Base-by-base conservation (phyloP, 78 protist species). In the Dictyostelium capitatum region DNA sequence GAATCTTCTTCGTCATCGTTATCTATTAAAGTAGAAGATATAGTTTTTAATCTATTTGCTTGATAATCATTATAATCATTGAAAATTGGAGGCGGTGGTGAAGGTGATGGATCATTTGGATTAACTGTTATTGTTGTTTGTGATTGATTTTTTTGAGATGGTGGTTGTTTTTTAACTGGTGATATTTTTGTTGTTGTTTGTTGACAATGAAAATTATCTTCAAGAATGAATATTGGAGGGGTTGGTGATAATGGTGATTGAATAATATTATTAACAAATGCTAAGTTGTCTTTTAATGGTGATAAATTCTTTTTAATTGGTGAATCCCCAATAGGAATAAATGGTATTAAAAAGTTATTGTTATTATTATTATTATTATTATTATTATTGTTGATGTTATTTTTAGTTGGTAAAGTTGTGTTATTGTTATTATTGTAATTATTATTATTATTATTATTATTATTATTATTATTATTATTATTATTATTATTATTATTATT, bases 171-270 rank as follows among this genome's bases (percentile, higher is more conserved):
- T 23, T 25, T 62, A 25, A 3, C 4, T 62, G 19, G 37, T 23
- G 3, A 3, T 4, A 6, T 62, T 23, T 62, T 62, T 23, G n/a
- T 25, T 11, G 23, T 62, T 25, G 70, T 37, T 37, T 37, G 43
- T 37, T 37, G 43, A 37, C 43, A 3, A 37, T 37, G 67, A n/a
- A 57, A 11, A 62, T 12, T 41, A 23, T 46, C 10, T 20, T 82
- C 80, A 9, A 79, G 82, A 37, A 37, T 30, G 32, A 32, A 84
- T n/a, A 30, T 17, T 25, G 82, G 92, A 12, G 92, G 79, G 41
- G 82, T 50, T 32, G 82, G 92, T 37, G 82, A 84, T 28, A 53
- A 80, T 59, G 82, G 75, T 11, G 80, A 32, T 10, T 62, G 25
- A 20, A 56, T 41, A 30, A 53, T 56, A 23, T 14, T 23, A 9